Conservation (phyloP, 2,329 filamentous ascomycete species). For the Colletotrichum eleusines region DNA sequence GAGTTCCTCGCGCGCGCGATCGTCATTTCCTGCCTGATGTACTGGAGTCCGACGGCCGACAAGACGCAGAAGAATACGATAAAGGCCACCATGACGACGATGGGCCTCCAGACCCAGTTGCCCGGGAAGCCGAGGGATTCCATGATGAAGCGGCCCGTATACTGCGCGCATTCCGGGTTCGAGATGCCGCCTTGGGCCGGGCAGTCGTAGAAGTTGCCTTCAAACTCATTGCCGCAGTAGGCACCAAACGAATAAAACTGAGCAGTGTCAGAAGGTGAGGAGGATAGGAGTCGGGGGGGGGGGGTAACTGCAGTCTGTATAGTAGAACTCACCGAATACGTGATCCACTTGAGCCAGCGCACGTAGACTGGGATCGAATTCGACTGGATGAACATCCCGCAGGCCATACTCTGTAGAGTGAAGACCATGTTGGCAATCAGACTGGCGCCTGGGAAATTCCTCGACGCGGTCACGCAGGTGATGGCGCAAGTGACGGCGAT, state of each 20-base stretch:
- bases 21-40: constrained; percentile 75
- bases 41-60: constrained; percentile 72
- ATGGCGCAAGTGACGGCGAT: constrained; percentile 79
- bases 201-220: constrained; percentile 79
- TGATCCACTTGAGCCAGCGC: constrained; percentile 80
- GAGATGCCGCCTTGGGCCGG: constrained; percentile 70
- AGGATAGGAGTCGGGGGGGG: constrained; percentile 25
- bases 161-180: constrained; percentile 75
- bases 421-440: constrained; percentile 79
- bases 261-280: constrained; percentile 41
- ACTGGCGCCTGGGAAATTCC: constrained; percentile 78
- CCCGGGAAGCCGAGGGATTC: constrained; percentile 74
- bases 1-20: constrained; percentile 72
- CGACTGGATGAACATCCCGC: constrained; percentile 81
- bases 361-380: constrained; percentile 81
- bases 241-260: constrained; percentile 79
- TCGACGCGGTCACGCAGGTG: constrained; percentile 72
- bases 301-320: constrained; percentile 45
- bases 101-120: constrained; percentile 76
- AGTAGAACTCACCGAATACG: constrained; percentile 64
- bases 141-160: constrained; percentile 78
- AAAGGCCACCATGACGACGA: constrained; percentile 72
- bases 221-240: constrained; percentile 79
- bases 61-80: constrained; percentile 71
- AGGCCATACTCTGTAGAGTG: constrained; percentile 80